Evolutionary conservation across 495 filamentous ascomycete species (phyloP), one percentile per base, ranked within the genome.

Genomic region (Penicillium angulare): DNA sequence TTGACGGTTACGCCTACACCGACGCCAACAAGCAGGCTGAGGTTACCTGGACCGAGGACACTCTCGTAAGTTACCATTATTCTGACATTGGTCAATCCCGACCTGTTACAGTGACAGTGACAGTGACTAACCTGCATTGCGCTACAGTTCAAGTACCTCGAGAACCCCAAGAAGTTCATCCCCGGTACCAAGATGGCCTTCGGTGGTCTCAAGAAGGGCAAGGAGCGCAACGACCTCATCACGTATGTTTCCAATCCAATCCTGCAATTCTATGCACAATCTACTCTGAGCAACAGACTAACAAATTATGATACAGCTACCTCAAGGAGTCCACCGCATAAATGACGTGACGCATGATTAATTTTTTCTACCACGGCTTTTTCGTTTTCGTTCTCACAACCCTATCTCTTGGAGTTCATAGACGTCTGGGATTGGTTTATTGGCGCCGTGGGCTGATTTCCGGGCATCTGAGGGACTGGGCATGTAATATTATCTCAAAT

Each of bases 131-230:
- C 36, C 44, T 26, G 24, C 2, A 21, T 23, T 39, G 16, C 24
- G 23, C 8, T 58, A 42, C 59, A 89, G 88, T 92, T 90, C 69
- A 76, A 83, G 53, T 92, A 92, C 80, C 85, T 92, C 64, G 88
- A 92, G 77, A 92, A 92, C 80, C 88, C 88, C 60, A 92, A 92
- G 80, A 92, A 92, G 75, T 92, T 85, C 85, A 97, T 99, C 56
- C 95, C 93, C 63, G 93, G 93, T 60, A 99, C 93, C 74, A 99
- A 99, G 90, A 99, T 99, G 93, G 93, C 93, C 66, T 99, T 99
- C 73, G 93, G 93, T 79, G 93, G 93, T 68, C 80, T 99, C 42
- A 99, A 99, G 92, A 99, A 99, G 88, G 84, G 80, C 59, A 97
- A 97, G 88, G 93, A 99, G 79, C 82, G 93, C 73, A 97, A 97